Evolutionary conservation across 345 rosid species (phyloP).

Genomic region (Clausena lansium): DNA sequence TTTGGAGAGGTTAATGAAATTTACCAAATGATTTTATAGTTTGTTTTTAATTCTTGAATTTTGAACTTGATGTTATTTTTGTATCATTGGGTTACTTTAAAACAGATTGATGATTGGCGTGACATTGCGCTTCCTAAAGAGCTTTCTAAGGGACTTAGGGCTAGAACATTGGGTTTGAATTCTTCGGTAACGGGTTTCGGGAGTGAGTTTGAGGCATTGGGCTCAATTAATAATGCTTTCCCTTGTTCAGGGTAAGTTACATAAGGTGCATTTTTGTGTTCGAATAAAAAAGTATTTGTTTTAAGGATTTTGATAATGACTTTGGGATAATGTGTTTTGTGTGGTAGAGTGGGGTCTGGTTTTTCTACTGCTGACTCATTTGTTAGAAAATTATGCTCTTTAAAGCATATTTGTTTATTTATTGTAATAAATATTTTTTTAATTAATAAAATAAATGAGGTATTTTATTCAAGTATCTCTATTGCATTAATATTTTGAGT

Average conservation of each 20-base stretch:
- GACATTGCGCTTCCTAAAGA: conserved; percentile 79
- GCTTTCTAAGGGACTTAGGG: conserved; percentile 49
- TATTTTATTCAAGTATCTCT: too few relatives aligned
- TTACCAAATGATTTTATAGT: neutral
- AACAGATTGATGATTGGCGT: conserved; percentile 96
- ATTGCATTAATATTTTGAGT: too few relatives aligned
- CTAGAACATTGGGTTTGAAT: conserved; percentile 67
- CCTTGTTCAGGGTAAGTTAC: conserved; percentile 48
- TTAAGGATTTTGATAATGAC: conserved; percentile 18
- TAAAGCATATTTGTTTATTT: too few relatives aligned
- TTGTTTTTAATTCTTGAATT: neutral
- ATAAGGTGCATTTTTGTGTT: neutral
- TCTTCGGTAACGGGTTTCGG: conserved; percentile 81
- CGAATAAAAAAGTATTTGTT: neutral
- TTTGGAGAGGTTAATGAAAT: neutral
- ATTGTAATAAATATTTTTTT: too few relatives aligned
- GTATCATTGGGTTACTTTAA: conserved; percentile 9
- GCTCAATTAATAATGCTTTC: conserved; percentile 34
- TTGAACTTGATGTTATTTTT: neutral
- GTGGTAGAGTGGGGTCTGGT: conserved; percentile 41
- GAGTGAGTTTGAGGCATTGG: conserved; percentile 56
- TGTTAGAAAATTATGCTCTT: too few relatives aligned
- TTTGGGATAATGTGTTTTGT: conserved; percentile 8
- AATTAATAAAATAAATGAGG: too few relatives aligned
- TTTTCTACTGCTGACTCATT: conserved; percentile 42